Evolutionary conservation across 2,329 filamentous ascomycete species (phyloP), one percentile per base, ranked within the genome.

Genomic region (Cordyceps javanica): DNA sequence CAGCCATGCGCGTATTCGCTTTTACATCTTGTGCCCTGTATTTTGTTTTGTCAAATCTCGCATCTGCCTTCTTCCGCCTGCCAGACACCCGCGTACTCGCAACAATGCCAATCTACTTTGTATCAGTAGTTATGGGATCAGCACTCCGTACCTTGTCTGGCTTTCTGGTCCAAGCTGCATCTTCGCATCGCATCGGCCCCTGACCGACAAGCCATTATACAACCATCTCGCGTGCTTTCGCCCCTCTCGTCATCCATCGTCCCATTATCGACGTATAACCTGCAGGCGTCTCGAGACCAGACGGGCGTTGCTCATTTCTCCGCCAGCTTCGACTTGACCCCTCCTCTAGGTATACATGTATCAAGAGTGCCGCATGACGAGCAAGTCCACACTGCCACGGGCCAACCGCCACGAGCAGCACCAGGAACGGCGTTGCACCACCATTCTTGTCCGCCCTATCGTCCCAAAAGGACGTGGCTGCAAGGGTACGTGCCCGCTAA

Each of bases 1-100:
- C n/a, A n/a, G n/a, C n/a, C n/a, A n/a, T n/a, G 7, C 23, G 53
- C 53, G 53, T 55, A 55, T 55, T 55, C 53, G 53, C 28, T 39
- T 41, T 44, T n/a, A n/a, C n/a, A n/a, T n/a, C n/a, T n/a, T n/a
- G n/a, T n/a, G n/a, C n/a, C n/a, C n/a, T n/a, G n/a, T n/a, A n/a
- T n/a, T n/a, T n/a, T n/a, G n/a, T n/a, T n/a, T n/a, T n/a, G n/a
- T n/a, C n/a, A n/a, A n/a, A n/a, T n/a, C n/a, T n/a, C n/a, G n/a
- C n/a, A n/a, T n/a, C n/a, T n/a, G n/a, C n/a, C n/a, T n/a, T n/a
- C n/a, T n/a, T n/a, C n/a, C n/a, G n/a, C n/a, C n/a, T n/a, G n/a
- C n/a, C n/a, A n/a, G n/a, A n/a, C n/a, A n/a, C n/a, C n/a, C n/a
- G n/a, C n/a, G n/a, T n/a, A n/a, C n/a, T n/a, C n/a, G n/a, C n/a